Evolutionary conservation across 2,329 filamentous ascomycete species (phyloP), one percentile per base, ranked within the genome.

Genomic region (Aureobasidium namibiae): DNA sequence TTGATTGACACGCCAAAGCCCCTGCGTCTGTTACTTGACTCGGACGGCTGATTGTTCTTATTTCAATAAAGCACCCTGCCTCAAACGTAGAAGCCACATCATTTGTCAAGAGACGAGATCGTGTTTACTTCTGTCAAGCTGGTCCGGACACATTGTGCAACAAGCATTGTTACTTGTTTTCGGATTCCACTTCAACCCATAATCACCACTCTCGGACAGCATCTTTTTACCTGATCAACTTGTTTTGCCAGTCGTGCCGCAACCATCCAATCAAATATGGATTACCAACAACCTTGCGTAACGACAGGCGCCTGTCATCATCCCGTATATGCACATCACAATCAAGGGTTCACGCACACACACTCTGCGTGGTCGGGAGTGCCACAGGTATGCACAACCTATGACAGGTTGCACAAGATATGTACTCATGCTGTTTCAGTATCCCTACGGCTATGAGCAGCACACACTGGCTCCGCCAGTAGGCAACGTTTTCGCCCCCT

Each of bases 51-150:
- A 29, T 6, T 45, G 29, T 16, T 21, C 52, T 36, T 36, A 44
- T 45, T 56, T 31, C 39, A 29, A 56, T 8, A 56, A 34, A 31
- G 29, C 29, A 45, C 52, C 29, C 39, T 44, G 26, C 38, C 39
- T 45, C 39, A 36, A 54, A 56, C 52, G 52, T 56, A 39, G 29
- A 56, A 56, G 52, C 52, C 39, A 56, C 39, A 45, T 44, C 38
- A 16, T 29, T 31, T 41, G 50, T 21, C 6, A 29, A 29, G n/a
- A 54, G 8, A 23, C 21, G 31, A 41, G 34, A 53, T 31, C 36
- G 24, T 54, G 36, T 54, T 52, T 38, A 29, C 38, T 42, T 23
- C 33, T 14, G 18, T 42, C 21, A 31, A 41, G 16, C 36, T 10
- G 13, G 38, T 39, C 34, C 34, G 31, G 38, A 54, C 14, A 16